Evolutionary conservation across 495 filamentous ascomycete species (phyloP).

Genomic region (Neurospora tetraspora): DNA sequence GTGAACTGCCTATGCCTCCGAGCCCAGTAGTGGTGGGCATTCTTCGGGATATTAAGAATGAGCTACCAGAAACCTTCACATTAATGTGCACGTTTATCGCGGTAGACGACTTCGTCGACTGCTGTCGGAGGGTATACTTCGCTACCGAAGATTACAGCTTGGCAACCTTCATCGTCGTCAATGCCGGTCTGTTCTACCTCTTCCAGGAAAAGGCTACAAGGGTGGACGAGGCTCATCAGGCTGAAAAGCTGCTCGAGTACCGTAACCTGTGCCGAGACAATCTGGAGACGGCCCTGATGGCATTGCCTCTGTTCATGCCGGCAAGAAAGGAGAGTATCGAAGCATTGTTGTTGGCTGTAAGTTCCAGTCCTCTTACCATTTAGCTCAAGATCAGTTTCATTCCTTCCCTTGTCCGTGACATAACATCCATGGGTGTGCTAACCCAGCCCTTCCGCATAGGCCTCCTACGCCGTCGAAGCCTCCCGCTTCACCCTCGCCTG

Average conservation of each 20-base stretch:
- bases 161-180: conserved; percentile 45
- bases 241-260: conserved; percentile 24
- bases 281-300: conserved; percentile 47
- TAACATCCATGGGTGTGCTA: not conserved
- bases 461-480: conserved; percentile 49
- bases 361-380: not conserved
- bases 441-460: conserved; percentile 5
- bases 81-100: conserved; percentile 33
- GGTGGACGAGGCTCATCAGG: conserved; percentile 19
- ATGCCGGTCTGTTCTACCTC: conserved; percentile 46
- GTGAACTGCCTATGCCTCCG: conserved; percentile 47
- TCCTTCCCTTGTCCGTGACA: not conserved
- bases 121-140: conserved; percentile 50
- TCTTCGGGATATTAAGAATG: conserved; percentile 38
- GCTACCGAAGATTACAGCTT: conserved; percentile 46
- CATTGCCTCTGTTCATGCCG: conserved; percentile 49
- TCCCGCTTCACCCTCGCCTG: conserved; percentile 56
- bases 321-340: conserved; percentile 48
- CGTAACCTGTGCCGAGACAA: conserved; percentile 43
- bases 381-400: not conserved
- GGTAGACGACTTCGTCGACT: conserved; percentile 46
- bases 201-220: conserved; percentile 40
- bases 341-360: conserved; percentile 48
- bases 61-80: conserved; percentile 25
- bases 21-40: conserved; percentile 39